These are phyloP conservation scores for Leavenworthia alabamica DNA, from an alignment of 345 rosid genomes.

Conservation along the genomic window DNA sequence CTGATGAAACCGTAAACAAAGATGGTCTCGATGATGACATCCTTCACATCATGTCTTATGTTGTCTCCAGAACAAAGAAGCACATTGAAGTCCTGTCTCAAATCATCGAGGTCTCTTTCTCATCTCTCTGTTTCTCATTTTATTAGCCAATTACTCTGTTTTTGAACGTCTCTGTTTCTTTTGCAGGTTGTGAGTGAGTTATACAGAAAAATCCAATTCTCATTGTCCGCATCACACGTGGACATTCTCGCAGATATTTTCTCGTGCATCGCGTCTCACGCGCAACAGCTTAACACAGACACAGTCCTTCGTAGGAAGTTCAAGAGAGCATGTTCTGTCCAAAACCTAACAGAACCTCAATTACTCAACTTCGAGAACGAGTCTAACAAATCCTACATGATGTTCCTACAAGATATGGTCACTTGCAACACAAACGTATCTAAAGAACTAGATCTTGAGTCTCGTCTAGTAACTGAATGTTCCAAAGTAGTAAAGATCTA, in stretches of 20 bases:
- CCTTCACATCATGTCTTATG: conserved; percentile 66
- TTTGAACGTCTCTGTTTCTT: conserved; percentile 13
- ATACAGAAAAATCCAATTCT: conserved; percentile 40
- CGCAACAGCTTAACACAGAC: conserved; percentile 54
- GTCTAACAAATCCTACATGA: conserved; percentile 58
- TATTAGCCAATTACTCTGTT: background rate
- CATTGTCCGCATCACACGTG: conserved; percentile 45
- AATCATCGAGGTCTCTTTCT: conserved; percentile 51
- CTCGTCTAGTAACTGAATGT: conserved; percentile 51
- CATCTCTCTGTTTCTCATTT: background rate
- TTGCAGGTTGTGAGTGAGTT: conserved; percentile 61
- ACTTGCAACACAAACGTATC: conserved; percentile 36
- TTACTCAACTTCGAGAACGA: conserved; percentile 83
- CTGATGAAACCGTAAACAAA: conserved; percentile 49
- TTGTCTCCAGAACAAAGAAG: conserved; percentile 80
- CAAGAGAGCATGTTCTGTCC: conserved; percentile 59
- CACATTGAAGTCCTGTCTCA: conserved; percentile 72
- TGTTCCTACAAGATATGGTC: conserved; percentile 51
- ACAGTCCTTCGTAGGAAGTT: conserved; percentile 49
- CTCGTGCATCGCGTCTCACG: conserved; percentile 61
- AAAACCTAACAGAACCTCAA: conserved; percentile 73
- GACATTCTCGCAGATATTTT: conserved; percentile 46
- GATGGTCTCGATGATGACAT: conserved; percentile 66
- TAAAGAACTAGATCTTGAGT: conserved; percentile 52
- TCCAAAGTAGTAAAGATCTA: conserved; percentile 53